phyloP scores from a whole-genome alignment of 371 early-diverging fungal genomes.

The Parasitella parasitica region DNA sequence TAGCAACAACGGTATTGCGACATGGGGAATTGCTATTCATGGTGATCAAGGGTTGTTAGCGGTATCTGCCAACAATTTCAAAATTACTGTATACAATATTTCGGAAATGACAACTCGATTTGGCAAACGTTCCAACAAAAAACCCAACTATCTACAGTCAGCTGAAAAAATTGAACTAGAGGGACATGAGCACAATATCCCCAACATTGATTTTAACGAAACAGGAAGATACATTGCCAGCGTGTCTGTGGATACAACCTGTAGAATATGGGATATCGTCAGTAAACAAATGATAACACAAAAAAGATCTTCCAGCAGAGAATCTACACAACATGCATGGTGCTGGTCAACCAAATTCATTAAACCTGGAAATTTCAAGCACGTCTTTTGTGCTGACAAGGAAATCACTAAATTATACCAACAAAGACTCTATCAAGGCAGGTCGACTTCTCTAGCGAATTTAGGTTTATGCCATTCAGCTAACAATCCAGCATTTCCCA shows the following conservation, averaged over 20 bases:
- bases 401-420: constrained; percentile 12
- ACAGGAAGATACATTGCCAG: constrained; percentile 59
- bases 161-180: constrained; percentile 18
- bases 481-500: constrained; percentile 27
- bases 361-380: constrained; percentile 30
- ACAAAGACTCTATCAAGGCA: constrained; percentile 11
- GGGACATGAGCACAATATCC: constrained; percentile 68
- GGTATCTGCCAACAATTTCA: constrained; percentile 60
- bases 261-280: constrained; percentile 50
- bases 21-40: constrained; percentile 69
- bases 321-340: constrained; percentile 11
- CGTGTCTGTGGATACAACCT: constrained; percentile 56
- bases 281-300: constrained; percentile 22
- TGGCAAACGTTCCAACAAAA: constrained; percentile 4
- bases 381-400: constrained; percentile 20
- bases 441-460: constrained; percentile 19
- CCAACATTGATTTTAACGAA: constrained; percentile 54
- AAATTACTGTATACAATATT: constrained; percentile 56
- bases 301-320: constrained; percentile 1
- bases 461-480: constrained; percentile 38
- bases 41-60: constrained; percentile 52
- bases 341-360: constrained; percentile 53
- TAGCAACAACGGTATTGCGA: constrained; percentile 37
- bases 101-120: constrained; percentile 23
- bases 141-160: constrained; percentile 14